Percentiles rank a stretch among this genome's conserved stretches.
Conservation (phyloP, 1,139 yeast species). For the Candida sp. region DNA sequence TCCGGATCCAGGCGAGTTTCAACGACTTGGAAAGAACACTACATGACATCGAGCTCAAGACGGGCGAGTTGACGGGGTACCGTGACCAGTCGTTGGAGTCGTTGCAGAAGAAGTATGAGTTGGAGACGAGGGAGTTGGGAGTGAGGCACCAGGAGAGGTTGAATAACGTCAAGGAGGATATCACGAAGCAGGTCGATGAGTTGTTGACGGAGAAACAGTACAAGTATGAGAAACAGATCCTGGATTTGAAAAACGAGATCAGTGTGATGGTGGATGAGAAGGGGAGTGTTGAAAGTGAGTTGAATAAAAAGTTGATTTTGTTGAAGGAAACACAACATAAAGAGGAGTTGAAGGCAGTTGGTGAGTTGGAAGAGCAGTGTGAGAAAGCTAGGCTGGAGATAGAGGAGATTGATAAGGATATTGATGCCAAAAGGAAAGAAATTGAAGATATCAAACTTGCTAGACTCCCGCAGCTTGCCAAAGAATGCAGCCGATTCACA, state of each 20-base stretch:
- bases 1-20: slow-evolving; percentile 41
- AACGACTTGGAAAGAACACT: slow-evolving; percentile 24
- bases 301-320: slow-evolving; percentile 26
- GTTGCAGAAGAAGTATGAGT: slow-evolving; percentile 36
- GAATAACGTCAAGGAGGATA: slow-evolving; percentile 39
- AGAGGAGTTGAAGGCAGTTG: slow-evolving; percentile 20
- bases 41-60: slow-evolving; percentile 23
- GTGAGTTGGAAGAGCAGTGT: slow-evolving; percentile 21
- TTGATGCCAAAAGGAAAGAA: not conserved
- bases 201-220: slow-evolving; percentile 31
- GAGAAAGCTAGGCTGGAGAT: slow-evolving; percentile 11
- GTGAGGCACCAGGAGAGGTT: slow-evolving; percentile 38
- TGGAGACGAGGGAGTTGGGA: slow-evolving; percentile 36
- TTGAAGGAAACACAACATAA: slow-evolving; percentile 30
- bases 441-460: not conserved
- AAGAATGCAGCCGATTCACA: slow-evolving; percentile 9
- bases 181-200: slow-evolving; percentile 35
- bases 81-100: slow-evolving; percentile 29
- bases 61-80: slow-evolving; percentile 32
- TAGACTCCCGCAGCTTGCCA: slow-evolving; percentile 1
- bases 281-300: slow-evolving; percentile 21
- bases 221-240: slow-evolving; percentile 25
- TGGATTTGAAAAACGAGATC: slow-evolving; percentile 19
- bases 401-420: slow-evolving; percentile 3
- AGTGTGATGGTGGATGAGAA: slow-evolving; percentile 1